These are phyloP conservation scores for Scheffersomyces illinoinensis DNA, from an alignment of 1,139 yeast species.

Conservation along the genomic window DNA sequence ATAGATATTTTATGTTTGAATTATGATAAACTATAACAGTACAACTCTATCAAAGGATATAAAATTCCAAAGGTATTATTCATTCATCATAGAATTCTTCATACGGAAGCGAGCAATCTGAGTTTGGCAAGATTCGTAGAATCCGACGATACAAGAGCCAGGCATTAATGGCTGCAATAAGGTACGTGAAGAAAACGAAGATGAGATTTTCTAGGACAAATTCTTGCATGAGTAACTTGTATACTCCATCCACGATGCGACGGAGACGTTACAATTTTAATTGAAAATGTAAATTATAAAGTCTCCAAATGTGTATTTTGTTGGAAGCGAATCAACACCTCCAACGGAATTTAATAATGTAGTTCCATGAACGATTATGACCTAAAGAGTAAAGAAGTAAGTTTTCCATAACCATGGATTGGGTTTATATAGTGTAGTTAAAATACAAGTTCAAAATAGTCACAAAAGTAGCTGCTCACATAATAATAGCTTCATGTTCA, in stretches of 20 bases:
- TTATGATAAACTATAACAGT: not conserved
- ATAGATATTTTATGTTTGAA: not conserved
- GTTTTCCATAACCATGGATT: not conserved
- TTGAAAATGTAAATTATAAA: not conserved
- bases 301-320: not conserved
- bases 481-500: constrained; percentile 96
- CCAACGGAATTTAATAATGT: not conserved
- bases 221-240: too few species aligned
- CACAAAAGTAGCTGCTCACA: constrained; percentile 47
- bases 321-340: not conserved
- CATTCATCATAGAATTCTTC: not conserved
- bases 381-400: not conserved
- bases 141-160: too few species aligned
- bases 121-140: too few species aligned
- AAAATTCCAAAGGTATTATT: not conserved
- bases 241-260: too few species aligned
- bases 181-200: too few species aligned
- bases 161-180: too few species aligned
- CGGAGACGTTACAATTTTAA: too few species aligned
- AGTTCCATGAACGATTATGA: not conserved
- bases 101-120: too few species aligned
- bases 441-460: not conserved
- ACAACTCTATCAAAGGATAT: not conserved
- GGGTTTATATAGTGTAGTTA: not conserved
- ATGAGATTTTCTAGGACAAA: too few species aligned